Conservation (phyloP, 2,329 filamentous ascomycete genomes). For the Biscogniauxia mediterranea region DNA sequence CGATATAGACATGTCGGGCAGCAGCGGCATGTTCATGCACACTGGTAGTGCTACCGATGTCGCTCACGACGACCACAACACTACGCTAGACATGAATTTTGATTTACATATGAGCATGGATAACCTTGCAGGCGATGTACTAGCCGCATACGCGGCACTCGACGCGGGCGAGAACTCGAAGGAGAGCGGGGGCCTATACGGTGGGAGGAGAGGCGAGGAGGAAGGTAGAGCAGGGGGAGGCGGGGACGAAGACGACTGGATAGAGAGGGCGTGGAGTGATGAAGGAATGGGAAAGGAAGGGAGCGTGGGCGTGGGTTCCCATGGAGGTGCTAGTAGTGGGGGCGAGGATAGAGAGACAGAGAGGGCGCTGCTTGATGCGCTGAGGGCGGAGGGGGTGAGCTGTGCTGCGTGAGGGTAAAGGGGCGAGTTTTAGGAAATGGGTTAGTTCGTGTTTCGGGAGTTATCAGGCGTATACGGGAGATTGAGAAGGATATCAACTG, state of each 20-base stretch:
- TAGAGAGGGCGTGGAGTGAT: constrained; percentile 36
- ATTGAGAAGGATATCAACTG: too few relatives aligned
- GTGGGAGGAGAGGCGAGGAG: not conserved
- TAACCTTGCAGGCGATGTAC: constrained; percentile 31
- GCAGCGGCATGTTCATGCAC: not conserved
- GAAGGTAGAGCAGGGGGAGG: constrained; percentile 25
- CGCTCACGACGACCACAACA: not conserved
- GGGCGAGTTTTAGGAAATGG: too few relatives aligned
- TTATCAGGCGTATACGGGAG: too few relatives aligned
- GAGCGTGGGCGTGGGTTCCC: constrained; percentile 20
- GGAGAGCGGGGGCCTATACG: not conserved
- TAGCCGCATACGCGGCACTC: constrained; percentile 33
- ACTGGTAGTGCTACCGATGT: not conserved
- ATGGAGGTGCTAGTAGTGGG: constrained; percentile 25
- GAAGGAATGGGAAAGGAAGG: constrained; percentile 20
- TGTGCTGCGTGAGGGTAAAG: constrained; percentile 9
- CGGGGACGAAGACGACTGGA: constrained; percentile 34
- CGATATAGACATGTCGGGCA: not conserved
- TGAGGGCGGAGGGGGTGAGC: constrained; percentile 29
- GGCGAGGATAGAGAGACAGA: constrained; percentile 38
- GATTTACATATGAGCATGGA: constrained; percentile 28
- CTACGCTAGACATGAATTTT: constrained; percentile 2
- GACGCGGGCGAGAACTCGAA: constrained; percentile 9
- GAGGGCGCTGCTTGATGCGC: constrained; percentile 37
- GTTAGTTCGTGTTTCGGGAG: too few relatives aligned